Conservation (phyloP, 345 rosid genomes). For the Melaleuca quinquenervia region DNA sequence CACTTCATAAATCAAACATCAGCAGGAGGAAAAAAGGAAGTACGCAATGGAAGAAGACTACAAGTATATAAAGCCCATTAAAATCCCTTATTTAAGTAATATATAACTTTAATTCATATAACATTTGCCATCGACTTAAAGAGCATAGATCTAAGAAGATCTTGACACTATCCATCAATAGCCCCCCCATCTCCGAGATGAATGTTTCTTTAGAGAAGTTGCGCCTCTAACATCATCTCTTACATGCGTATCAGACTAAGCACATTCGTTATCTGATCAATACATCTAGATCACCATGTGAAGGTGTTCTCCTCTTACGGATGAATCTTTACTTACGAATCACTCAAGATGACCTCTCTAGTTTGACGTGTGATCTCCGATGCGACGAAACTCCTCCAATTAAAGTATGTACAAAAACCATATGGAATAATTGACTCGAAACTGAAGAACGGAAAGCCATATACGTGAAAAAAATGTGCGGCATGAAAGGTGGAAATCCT, state of each 20-base stretch:
- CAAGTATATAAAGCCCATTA: background rate
- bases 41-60: background rate
- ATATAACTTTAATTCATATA: background rate
- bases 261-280: background rate
- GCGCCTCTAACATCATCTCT: background rate
- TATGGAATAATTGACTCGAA: background rate
- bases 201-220: background rate
- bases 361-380: background rate
- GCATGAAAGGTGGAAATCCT: background rate
- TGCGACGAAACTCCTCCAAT: background rate
- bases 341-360: background rate
- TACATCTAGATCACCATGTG: background rate
- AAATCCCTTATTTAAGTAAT: background rate
- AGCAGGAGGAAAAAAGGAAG: too few species aligned
- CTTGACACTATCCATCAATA: background rate
- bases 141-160: background rate
- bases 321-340: background rate
- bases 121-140: background rate
- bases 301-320: background rate
- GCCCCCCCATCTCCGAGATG: fast-evolving
- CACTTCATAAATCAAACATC: too few species aligned
- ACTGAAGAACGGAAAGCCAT: background rate
- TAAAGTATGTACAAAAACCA: background rate
- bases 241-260: background rate
- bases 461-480: background rate